Percentiles rank a stretch among this genome's conserved stretches.
These are phyloP conservation scores for Quercus phellos DNA, from an alignment of 331 rosid genomes.

Conservation along the genomic window DNA sequence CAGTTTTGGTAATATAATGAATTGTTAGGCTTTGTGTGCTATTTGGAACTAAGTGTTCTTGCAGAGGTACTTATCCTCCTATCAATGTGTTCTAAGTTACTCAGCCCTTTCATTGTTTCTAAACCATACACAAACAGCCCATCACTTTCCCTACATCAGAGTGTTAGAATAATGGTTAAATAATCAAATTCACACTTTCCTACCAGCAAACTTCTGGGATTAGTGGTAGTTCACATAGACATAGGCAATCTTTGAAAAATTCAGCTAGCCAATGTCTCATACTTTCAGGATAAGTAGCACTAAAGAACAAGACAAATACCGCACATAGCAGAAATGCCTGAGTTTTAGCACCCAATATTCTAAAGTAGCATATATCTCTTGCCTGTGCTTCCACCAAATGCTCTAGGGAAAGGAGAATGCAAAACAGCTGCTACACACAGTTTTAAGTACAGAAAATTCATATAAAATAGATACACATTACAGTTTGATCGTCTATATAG, in stretches of 20 bases:
- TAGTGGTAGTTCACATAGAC: too few species aligned
- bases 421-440: not conserved
- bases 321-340: not conserved
- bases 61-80: too few species aligned
- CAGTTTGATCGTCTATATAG: not conserved
- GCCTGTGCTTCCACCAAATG: slow-evolving; percentile 13
- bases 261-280: not conserved
- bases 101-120: too few species aligned
- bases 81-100: too few species aligned
- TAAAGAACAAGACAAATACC: not conserved
- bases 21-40: too few species aligned
- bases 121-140: too few species aligned
- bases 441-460: slow-evolving; percentile 4
- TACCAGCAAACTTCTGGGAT: too few species aligned
- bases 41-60: too few species aligned
- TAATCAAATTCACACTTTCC: too few species aligned
- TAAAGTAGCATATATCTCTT: slow-evolving; percentile 7
- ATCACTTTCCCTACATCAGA: too few species aligned
- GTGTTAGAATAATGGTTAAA: too few species aligned
- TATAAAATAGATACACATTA: slow-evolving; percentile 12
- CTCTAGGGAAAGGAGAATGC: not conserved
- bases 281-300: not conserved
- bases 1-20: too few species aligned
- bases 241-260: not conserved
- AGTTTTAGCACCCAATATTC: slow-evolving; percentile 7